These are phyloP conservation scores for Fusarium protoensiforme DNA, from an alignment of 2,329 filamentous ascomycete species.

Conservation along the genomic window DNA sequence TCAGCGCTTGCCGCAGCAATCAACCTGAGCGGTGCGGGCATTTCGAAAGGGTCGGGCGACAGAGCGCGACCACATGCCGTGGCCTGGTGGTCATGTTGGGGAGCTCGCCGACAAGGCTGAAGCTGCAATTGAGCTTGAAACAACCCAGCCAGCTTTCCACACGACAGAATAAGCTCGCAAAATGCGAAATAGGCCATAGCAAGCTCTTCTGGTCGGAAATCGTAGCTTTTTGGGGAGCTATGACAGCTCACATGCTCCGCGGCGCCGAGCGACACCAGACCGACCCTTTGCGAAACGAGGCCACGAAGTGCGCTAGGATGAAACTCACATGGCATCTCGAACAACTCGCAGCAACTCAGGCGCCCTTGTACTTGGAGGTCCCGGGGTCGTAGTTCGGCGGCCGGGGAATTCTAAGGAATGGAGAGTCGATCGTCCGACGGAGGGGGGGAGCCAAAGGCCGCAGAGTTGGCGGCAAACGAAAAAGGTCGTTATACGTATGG, in stretches of 20 bases:
- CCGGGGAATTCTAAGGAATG: conserved; percentile 16
- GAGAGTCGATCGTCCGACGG: conserved; percentile 30
- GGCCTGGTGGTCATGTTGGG: conserved; percentile 9
- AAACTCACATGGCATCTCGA: conserved; percentile 55
- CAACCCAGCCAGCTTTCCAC: conserved; percentile 6
- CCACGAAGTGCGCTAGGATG: conserved; percentile 15
- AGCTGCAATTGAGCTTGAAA: conserved; percentile 38
- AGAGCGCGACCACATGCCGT: conserved; percentile 7
- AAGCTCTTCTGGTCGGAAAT: conserved; percentile 13
- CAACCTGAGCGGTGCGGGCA: not conserved
- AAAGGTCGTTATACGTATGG: conserved; percentile 33
- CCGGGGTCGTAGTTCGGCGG: conserved; percentile 31
- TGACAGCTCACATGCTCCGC: conserved; percentile 10
- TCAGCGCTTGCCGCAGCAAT: conserved; percentile 30
- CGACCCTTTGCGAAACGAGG: conserved; percentile 9
- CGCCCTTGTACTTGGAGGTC: conserved; percentile 32
- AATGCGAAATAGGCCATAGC: conserved; percentile 9
- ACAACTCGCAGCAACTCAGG: conserved; percentile 39
- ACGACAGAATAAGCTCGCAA: conserved; percentile 1
- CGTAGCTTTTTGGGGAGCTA: conserved; percentile 19
- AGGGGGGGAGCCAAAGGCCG: conserved; percentile 20
- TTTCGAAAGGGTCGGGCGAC: conserved; percentile 4
- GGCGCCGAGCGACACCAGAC: conserved; percentile 1
- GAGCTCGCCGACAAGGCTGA: conserved; percentile 15
- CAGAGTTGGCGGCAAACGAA: conserved; percentile 30